phyloP scores from a whole-genome alignment of 805 yeast species.

The Schwanniomyces occidentalis region DNA sequence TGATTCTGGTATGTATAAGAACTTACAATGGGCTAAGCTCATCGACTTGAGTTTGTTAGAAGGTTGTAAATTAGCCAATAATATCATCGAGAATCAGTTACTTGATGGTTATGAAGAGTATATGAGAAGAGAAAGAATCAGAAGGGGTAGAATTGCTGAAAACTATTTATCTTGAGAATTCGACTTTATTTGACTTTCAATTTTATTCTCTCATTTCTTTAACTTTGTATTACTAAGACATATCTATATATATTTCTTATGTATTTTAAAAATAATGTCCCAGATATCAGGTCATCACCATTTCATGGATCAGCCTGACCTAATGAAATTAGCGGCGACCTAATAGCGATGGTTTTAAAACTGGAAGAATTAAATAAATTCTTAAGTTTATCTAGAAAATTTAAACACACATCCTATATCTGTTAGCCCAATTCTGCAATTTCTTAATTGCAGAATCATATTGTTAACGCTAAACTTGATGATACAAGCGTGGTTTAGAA shows the following conservation, averaged over 20 bases:
- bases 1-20: slow-evolving; percentile 46
- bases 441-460: not conserved
- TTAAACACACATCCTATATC: slow-evolving; percentile 14
- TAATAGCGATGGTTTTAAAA: slow-evolving; percentile 98
- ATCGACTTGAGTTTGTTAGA: slow-evolving; percentile 25
- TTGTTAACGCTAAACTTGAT: slow-evolving; percentile 24
- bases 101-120: slow-evolving; percentile 29
- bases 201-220: no score
- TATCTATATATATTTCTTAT: no score
- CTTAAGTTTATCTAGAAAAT: slow-evolving; percentile 23
- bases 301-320: slow-evolving; percentile 83
- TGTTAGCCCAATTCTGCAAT: slow-evolving; percentile 20
- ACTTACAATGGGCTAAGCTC: slow-evolving; percentile 39
- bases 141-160: slow-evolving; percentile 46
- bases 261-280: slow-evolving; percentile 45
- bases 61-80: slow-evolving; percentile 27
- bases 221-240: no score
- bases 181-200: no score
- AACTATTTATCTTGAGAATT: slow-evolving; percentile 28
- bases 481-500: slow-evolving; percentile 11
- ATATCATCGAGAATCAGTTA: slow-evolving; percentile 32
- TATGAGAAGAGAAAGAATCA: slow-evolving; percentile 29
- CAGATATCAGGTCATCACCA: slow-evolving; percentile 94
- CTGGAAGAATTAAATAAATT: slow-evolving; percentile 38
- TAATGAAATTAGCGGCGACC: slow-evolving; percentile 67